A percentile compares a stretch with the other conserved stretches of the same genome.
Conservation (phyloP, 2,329 filamentous ascomycete genomes). For the Sphaerulina musiva region DNA sequence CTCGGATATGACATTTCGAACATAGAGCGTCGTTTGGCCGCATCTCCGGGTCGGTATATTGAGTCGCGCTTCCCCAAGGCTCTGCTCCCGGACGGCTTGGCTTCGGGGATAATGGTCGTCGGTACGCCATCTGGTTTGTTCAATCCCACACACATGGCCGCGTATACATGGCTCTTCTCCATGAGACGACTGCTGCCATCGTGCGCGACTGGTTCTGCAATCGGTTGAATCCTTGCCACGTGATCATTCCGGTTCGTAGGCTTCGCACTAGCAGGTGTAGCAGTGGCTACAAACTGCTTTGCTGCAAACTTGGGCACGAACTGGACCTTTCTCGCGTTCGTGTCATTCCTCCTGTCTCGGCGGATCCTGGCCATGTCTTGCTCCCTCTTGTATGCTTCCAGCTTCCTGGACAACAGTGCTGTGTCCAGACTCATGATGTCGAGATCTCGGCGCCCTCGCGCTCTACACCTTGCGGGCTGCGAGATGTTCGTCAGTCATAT, state of each 20-base stretch:
- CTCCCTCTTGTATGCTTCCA: conserved; percentile 18
- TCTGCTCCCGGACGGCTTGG: background rate
- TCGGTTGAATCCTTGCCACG: background rate
- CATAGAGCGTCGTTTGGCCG: conserved; percentile 13
- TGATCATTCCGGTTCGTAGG: background rate
- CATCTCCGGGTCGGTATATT: conserved; percentile 17
- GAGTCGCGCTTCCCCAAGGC: background rate
- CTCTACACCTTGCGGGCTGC: background rate
- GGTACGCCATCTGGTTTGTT: background rate
- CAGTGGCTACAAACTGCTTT: conserved; percentile 16
- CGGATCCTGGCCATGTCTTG: conserved; percentile 14
- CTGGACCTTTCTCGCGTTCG: conserved; percentile 1
- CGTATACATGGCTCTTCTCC: background rate
- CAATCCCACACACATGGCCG: background rate
- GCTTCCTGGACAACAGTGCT: conserved; percentile 19
- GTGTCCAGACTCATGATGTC: conserved; percentile 8
- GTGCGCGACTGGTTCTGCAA: background rate
- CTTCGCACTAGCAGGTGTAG: conserved; percentile 7
- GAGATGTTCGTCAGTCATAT: background rate
- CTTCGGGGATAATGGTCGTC: background rate
- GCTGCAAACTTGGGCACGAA: conserved; percentile 18
- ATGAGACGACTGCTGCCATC: background rate
- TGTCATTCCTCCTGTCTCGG: conserved; percentile 13
- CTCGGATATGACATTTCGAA: background rate
- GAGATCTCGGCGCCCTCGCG: background rate